Percentiles rank a stretch among this genome's conserved stretches.
Evolutionary conservation across 768 basidiomycete species (phyloP).

Genomic region (Hygrocybe punicea): DNA sequence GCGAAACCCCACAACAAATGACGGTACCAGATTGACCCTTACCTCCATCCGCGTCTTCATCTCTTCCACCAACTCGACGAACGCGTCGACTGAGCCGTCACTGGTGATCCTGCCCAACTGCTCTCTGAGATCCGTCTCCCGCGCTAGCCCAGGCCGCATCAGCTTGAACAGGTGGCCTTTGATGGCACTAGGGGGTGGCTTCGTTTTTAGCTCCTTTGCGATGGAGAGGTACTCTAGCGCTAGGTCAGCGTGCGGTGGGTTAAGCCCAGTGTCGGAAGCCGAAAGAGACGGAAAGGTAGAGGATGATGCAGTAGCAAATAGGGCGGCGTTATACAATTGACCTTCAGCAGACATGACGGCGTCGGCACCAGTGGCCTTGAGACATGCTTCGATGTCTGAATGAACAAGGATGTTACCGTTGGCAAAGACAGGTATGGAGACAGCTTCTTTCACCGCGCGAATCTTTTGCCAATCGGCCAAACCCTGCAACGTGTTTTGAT

Average conservation of each 20-base stretch:
- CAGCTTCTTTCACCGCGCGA: slow-evolving; percentile 83
- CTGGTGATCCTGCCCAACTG: slow-evolving; percentile 53
- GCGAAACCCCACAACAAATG: too few relatives aligned
- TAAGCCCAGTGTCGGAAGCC: slow-evolving; percentile 17
- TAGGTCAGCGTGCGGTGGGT: slow-evolving; percentile 60
- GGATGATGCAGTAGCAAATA: slow-evolving; percentile 49
- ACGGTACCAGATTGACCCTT: slow-evolving; percentile 4
- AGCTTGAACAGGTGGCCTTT: slow-evolving; percentile 95
- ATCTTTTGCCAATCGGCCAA: slow-evolving; percentile 90
- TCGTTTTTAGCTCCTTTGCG: slow-evolving; percentile 65
- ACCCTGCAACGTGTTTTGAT: slow-evolving; percentile 46
- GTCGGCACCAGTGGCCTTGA: slow-evolving; percentile 82
- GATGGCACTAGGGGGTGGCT: slow-evolving; percentile 68
- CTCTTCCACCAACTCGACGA: slow-evolving; percentile 54
- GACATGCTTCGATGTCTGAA: slow-evolving; percentile 75
- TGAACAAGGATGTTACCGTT: slow-evolving; percentile 94
- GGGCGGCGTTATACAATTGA: slow-evolving; percentile 85
- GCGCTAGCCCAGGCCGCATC: slow-evolving; percentile 68
- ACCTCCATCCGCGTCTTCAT: slow-evolving; percentile 56
- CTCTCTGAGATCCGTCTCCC: slow-evolving; percentile 70
- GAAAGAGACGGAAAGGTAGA: slow-evolving; percentile 3
- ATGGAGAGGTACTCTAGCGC: slow-evolving; percentile 87
- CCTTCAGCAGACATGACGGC: slow-evolving; percentile 96
- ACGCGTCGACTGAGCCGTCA: slow-evolving; percentile 32
- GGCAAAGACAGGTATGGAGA: slow-evolving; percentile 90